Conservation (phyloP, 202 grass and related monocot genomes). For the Sporobolus alterniflorus region DNA sequence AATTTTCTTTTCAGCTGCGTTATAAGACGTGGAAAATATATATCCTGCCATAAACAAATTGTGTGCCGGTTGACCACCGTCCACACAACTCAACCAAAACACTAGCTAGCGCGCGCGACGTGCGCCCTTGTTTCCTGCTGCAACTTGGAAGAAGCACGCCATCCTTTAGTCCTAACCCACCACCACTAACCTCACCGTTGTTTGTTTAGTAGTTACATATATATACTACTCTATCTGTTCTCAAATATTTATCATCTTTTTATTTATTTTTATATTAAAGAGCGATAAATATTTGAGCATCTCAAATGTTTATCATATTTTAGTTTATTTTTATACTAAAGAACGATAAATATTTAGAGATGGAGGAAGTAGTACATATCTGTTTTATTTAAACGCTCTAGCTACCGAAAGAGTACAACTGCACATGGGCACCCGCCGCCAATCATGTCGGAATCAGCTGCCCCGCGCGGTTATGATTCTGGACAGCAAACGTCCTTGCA, state of each 20-base stretch:
- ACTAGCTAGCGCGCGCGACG: not conserved
- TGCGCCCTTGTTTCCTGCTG: too few relatives aligned
- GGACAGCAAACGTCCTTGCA: conserved; percentile 36
- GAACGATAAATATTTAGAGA: too few relatives aligned
- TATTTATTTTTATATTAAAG: too few relatives aligned
- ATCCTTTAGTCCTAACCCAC: too few relatives aligned
- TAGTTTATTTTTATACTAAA: too few relatives aligned
- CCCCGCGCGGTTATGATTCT: conserved; percentile 6
- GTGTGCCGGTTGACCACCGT: conserved; percentile 6
- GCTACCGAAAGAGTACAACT: conserved; percentile 20
- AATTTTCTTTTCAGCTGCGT: not conserved
- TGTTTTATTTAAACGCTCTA: not conserved
- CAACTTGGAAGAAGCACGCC: not conserved
- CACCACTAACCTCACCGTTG: too few relatives aligned
- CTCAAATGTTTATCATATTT: too few relatives aligned
- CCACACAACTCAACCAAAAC: conserved; percentile 44
- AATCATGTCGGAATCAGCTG: conserved; percentile 42
- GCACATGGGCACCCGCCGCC: conserved; percentile 54
- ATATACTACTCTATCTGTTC: too few relatives aligned
- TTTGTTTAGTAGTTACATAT: too few relatives aligned
- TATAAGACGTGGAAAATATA: conserved; percentile 1
- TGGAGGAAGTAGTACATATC: too few relatives aligned
- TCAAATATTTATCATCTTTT: too few relatives aligned
- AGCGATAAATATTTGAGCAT: too few relatives aligned
- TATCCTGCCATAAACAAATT: conserved; percentile 6